Evolutionary conservation across 306 rosid species (phyloP).

Genomic region (Rosa persica): DNA sequence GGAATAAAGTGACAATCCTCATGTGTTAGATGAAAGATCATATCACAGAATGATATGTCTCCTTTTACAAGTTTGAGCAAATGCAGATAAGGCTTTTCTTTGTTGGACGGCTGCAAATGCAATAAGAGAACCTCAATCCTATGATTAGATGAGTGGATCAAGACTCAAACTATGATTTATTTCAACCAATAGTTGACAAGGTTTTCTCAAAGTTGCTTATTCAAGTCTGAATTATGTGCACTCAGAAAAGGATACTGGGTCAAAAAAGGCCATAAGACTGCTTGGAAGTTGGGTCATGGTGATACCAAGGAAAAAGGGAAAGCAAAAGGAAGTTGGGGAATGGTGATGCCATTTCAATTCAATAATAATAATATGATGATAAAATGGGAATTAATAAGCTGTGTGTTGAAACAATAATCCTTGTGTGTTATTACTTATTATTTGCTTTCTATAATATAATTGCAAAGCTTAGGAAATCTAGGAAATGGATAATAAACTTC

Average conservation of each 20-base stretch:
- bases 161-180: neutral
- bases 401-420: neutral
- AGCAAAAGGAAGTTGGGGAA: neutral
- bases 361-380: neutral
- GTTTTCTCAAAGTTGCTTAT: constrained; percentile 25
- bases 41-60: constrained; percentile 27
- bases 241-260: constrained; percentile 28
- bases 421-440: neutral
- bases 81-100: constrained; percentile 29
- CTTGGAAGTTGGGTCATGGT: constrained; percentile 49
- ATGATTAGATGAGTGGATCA: neutral
- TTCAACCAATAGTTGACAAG: neutral
- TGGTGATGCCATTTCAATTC: neutral
- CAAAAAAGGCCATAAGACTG: constrained; percentile 49
- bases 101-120: constrained; percentile 24
- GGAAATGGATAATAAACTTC: neutral
- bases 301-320: constrained; percentile 29
- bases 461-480: neutral
- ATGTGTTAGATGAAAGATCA: constrained; percentile 23
- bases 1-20: constrained; percentile 34
- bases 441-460: neutral
- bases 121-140: neutral
- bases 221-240: constrained; percentile 21
- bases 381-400: neutral
- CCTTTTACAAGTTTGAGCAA: constrained; percentile 33